Conservation (phyloP, 495 filamentous ascomycete species). For the Cercophora newfieldiana region DNA sequence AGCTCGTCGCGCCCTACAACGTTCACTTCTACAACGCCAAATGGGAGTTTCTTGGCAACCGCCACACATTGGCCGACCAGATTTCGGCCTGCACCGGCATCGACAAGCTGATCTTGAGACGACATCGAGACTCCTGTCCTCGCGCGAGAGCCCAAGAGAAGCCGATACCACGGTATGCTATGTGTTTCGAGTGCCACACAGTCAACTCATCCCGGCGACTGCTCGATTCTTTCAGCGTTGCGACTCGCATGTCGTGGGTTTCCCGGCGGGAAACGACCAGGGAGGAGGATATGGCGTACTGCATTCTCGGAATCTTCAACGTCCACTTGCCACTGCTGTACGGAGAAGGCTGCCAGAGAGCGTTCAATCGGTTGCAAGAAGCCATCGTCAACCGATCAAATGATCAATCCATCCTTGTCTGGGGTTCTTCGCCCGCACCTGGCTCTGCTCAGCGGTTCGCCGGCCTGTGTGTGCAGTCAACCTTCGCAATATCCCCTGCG, state of each 20-base stretch:
- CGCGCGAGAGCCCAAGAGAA: neutral
- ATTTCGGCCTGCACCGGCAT: neutral
- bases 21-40: neutral
- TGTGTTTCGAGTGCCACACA: neutral
- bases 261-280: conserved; percentile 29
- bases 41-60: conserved; percentile 4
- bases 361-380: conserved; percentile 37
- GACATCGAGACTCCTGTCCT: neutral
- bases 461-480: neutral
- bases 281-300: conserved; percentile 44
- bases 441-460: neutral
- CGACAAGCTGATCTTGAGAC: neutral
- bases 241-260: conserved; percentile 39
- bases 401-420: conserved; percentile 1
- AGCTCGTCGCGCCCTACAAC: conserved; percentile 2
- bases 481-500: neutral
- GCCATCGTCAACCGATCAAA: neutral
- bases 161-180: neutral
- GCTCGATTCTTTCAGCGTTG: conserved; percentile 7
- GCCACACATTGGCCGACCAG: neutral
- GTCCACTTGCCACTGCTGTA: conserved; percentile 46
- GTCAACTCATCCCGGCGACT: neutral
- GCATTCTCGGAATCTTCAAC: conserved; percentile 43
- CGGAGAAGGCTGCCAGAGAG: conserved; percentile 36
- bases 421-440: neutral